Evolutionary conservation across 2,329 filamentous ascomycete genomes (phyloP).

Genomic region (Ilyonectria mors-panacis): DNA sequence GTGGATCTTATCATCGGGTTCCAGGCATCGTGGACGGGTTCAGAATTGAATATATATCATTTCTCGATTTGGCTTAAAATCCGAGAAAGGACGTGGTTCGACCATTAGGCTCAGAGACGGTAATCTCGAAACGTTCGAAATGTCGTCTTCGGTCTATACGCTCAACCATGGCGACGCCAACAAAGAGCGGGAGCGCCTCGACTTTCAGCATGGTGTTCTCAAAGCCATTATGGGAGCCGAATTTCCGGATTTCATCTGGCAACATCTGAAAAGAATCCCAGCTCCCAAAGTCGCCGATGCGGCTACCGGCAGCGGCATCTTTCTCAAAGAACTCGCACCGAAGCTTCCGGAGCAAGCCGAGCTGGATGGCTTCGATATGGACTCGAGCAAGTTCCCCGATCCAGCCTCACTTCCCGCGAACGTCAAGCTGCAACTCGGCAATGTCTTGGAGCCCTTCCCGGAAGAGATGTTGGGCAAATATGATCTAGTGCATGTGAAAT

Average conservation of each 20-base stretch:
- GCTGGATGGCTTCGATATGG: conserved; percentile 38
- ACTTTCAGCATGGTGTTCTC: conserved; percentile 7
- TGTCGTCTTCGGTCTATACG: conserved; percentile 7
- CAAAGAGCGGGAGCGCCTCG: conserved; percentile 6
- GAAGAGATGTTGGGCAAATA: conserved; percentile 25
- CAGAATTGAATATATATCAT: not conserved
- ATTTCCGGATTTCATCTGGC: not conserved
- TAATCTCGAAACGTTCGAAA: not conserved
- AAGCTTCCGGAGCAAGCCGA: conserved; percentile 23
- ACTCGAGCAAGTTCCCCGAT: conserved; percentile 37
- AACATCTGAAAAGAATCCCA: not conserved
- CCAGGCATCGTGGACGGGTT: not conserved
- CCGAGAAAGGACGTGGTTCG: not conserved
- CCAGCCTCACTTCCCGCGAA: conserved; percentile 28
- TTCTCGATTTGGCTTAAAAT: not conserved
- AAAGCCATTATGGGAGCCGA: not conserved
- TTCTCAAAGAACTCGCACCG: conserved; percentile 37
- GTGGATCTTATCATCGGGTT: not conserved
- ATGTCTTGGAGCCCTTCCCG: conserved; percentile 33
- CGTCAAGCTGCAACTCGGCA: conserved; percentile 17
- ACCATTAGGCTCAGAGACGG: not conserved
- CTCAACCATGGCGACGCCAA: conserved; percentile 7
- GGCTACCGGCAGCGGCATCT: conserved; percentile 40
- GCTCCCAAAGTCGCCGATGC: conserved; percentile 29
- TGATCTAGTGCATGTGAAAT: conserved; percentile 36